phyloP scores from a whole-genome alignment of 2,329 filamentous ascomycete species.

The Cladosporium sp. region DNA sequence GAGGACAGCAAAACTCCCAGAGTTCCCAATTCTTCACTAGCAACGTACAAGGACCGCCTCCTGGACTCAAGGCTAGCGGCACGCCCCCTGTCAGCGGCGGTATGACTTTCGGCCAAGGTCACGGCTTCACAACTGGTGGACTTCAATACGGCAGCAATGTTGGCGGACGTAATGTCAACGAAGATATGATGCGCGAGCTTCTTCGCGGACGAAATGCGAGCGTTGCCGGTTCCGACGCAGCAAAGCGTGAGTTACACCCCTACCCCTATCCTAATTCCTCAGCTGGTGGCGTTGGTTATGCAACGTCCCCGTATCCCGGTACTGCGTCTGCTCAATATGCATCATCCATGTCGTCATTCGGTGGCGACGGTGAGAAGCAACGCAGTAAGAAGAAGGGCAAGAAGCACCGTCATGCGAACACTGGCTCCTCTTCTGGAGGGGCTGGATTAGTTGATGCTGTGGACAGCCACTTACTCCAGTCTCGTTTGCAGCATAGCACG shows the following conservation, averaged over 20 bases:
- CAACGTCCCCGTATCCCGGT: slow-evolving; percentile 13
- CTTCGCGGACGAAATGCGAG: slow-evolving; percentile 57
- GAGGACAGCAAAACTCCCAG: slow-evolving; percentile 57
- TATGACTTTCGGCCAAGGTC: slow-evolving; percentile 86
- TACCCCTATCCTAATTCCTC: slow-evolving; percentile 29
- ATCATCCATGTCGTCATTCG: slow-evolving; percentile 27
- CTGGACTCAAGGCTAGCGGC: slow-evolving; percentile 90
- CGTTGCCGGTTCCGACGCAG: slow-evolving; percentile 58
- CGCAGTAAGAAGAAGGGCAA: slow-evolving; percentile 97
- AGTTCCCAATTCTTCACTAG: slow-evolving; percentile 75
- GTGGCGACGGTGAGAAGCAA: slow-evolving; percentile 54
- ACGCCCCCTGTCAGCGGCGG: slow-evolving; percentile 81
- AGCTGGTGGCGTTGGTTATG: slow-evolving; percentile 14
- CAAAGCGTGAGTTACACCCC: slow-evolving; percentile 39
- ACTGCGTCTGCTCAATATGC: slow-evolving; percentile 19
- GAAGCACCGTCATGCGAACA: slow-evolving; percentile 99
- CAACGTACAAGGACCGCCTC: slow-evolving; percentile 88
- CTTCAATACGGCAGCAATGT: slow-evolving; percentile 59
- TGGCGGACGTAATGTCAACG: slow-evolving; percentile 68
- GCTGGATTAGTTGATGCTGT: slow-evolving; percentile 99
- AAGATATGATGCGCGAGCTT: slow-evolving; percentile 79
- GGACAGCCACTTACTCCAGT: slow-evolving; percentile 64
- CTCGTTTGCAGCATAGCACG: slow-evolving; percentile 25
- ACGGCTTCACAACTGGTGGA: slow-evolving; percentile 72
- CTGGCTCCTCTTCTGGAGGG: slow-evolving; percentile 95